These are phyloP conservation scores for Hypoxylon lienhwacheense DNA, from an alignment of 495 filamentous ascomycete species.

Conservation along the genomic window DNA sequence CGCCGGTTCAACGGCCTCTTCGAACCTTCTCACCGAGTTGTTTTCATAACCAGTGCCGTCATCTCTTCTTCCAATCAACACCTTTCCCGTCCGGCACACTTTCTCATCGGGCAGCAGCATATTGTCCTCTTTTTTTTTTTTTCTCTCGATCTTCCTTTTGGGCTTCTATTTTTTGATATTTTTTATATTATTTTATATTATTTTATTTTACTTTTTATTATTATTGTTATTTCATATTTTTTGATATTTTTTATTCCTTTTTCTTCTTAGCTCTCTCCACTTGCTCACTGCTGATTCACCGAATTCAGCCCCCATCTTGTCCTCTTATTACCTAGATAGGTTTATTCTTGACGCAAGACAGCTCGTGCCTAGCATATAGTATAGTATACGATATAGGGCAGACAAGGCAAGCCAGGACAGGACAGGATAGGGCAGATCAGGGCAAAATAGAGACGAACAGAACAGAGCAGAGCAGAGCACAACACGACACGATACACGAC, in stretches of 20 bases:
- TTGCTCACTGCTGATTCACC: constrained; percentile 38
- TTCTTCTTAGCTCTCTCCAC: constrained; percentile 30
- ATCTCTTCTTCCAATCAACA: constrained; percentile 40
- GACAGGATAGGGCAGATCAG: constrained; percentile 13
- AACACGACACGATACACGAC: background rate
- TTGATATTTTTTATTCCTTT: too few species aligned
- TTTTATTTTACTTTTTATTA: too few species aligned
- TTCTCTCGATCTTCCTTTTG: constrained; percentile 32
- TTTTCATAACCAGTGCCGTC: constrained; percentile 33
- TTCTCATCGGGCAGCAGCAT: constrained; percentile 38
- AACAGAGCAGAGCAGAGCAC: constrained; percentile 6
- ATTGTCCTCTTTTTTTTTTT: constrained; percentile 32
- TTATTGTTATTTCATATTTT: too few species aligned
- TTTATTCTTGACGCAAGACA: constrained; percentile 9
- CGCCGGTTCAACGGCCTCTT: constrained; percentile 37
- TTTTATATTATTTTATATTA: too few species aligned
- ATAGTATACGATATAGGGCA: background rate
- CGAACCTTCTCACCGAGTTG: constrained; percentile 41
- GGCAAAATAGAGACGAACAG: constrained; percentile 1
- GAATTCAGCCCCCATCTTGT: constrained; percentile 37
- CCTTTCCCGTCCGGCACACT: constrained; percentile 29
- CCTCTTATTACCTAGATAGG: constrained; percentile 30
- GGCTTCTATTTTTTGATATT: too few species aligned
- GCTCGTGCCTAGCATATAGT: constrained; percentile 11
- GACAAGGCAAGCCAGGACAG: background rate